Evolutionary conservation across 192 early-diverging fungal genomes (phyloP), one percentile per base, ranked within the genome.

Genomic region (Kappamyces sp.): DNA sequence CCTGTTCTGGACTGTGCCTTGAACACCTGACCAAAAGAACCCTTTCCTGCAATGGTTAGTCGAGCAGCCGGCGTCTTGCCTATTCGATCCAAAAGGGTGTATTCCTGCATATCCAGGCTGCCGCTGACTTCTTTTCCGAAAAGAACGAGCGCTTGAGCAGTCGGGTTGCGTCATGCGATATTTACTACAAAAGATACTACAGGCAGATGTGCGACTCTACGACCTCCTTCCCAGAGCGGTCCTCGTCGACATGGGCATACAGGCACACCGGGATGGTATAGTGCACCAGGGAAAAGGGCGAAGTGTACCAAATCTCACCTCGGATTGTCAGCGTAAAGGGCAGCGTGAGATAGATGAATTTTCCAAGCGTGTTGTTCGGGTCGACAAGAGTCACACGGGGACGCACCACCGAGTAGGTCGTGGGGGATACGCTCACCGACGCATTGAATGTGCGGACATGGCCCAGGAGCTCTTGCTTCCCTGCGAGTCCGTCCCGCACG

Each of bases 21-120:
- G 59, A 62, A 83, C 34, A 81, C 71, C 45, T 79, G 69, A 5
- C 80, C 80, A 65, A 79, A 82, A 37, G 80, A 82, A 55, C 80
- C 80, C 49, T 74, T 75, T 9, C 79, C 77, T 77, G 58, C 6
- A 42, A 31, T 14, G 3, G 32, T 30, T 38, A 63, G 1, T 22
- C 2, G 11, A 36, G 9, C 8, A 5, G 34, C 12, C 31, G 5
- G 41, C 4, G 5, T 36, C 35, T 47, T 53, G 66, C 72, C 74
- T 36, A 76, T 72, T 3, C 74, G 61, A 48, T 76, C 53, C 22
- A 43, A 54, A 8, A 54, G 53, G 8, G 53, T 32, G 34, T 54
- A 54, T 7, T 54, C 53, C 0, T 37, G 41, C 53, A 52, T 52
- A 32, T 29, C 73, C 45, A 71, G 49, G 30, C 52, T 61, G 14